A percentile compares a stretch with the other conserved stretches of the same genome.
phyloP scores from a whole-genome alignment of 805 yeast genomes.

The Candida ovalis region DNA sequence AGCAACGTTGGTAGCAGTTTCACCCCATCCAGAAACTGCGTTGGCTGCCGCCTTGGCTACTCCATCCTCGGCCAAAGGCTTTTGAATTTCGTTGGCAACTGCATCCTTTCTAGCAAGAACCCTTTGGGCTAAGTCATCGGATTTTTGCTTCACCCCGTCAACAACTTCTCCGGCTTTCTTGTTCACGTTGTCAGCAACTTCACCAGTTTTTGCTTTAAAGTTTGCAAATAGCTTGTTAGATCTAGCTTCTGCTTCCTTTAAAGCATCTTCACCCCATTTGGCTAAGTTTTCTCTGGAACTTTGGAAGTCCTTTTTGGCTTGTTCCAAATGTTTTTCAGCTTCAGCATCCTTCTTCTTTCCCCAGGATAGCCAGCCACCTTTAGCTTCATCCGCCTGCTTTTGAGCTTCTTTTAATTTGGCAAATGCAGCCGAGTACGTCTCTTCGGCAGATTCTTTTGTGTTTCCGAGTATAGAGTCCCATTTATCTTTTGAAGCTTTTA shows the following conservation, averaged over 20 bases:
- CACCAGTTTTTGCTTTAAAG: slow-evolving; percentile 9
- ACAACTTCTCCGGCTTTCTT: slow-evolving; percentile 5
- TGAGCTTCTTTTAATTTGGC: slow-evolving; percentile 29
- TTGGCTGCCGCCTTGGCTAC: slow-evolving; percentile 33
- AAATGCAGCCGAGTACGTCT: slow-evolving; percentile 25
- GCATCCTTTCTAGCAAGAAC: slow-evolving; percentile 12
- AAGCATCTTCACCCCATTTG: slow-evolving; percentile 22
- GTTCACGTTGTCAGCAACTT: slow-evolving; percentile 11
- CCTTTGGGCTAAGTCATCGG: slow-evolving; percentile 7
- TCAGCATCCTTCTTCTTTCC: slow-evolving; percentile 35
- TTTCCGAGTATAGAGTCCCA: slow-evolving; percentile 15
- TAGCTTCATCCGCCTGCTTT: slow-evolving; percentile 29
- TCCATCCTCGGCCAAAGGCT: slow-evolving; percentile 24
- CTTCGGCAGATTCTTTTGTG: slow-evolving; percentile 22
- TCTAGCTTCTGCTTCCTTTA: slow-evolving; percentile 17
- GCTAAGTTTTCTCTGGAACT: slow-evolving; percentile 29
- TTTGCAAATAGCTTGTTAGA: slow-evolving; percentile 5
- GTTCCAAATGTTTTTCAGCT: slow-evolving; percentile 31
- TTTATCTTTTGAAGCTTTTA: slow-evolving; percentile 13
- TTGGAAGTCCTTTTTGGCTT: slow-evolving; percentile 32
- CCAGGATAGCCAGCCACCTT: slow-evolving; percentile 37
- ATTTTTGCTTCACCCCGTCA: slow-evolving; percentile 14
- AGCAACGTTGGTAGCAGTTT: slow-evolving; percentile 39
- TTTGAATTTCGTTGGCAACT: slow-evolving; percentile 16
- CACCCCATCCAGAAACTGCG: slow-evolving; percentile 45